Evolutionary conservation across 331 rosid species (phyloP).

Genomic region (Telfairia occidentalis): DNA sequence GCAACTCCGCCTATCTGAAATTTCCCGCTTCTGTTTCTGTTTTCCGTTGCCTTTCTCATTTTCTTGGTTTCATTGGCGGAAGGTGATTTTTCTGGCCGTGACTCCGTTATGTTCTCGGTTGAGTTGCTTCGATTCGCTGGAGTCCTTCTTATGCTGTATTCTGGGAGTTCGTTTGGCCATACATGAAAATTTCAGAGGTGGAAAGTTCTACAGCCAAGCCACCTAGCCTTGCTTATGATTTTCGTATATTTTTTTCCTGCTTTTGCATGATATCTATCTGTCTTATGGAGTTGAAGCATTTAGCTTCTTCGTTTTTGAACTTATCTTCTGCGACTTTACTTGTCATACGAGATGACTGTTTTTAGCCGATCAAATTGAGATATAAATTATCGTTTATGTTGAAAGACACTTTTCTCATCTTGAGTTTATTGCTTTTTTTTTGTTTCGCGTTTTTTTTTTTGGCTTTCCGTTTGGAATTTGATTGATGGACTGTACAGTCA

Average conservation of each 20-base stretch:
- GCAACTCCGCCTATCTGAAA: constrained; percentile 1
- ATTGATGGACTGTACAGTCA: neutral
- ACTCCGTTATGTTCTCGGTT: neutral
- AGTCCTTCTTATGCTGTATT: neutral
- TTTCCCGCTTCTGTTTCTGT: neutral
- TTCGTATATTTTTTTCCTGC: neutral
- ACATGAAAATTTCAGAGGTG: neutral
- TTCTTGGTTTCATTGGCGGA: neutral
- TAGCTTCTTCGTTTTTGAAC: neutral
- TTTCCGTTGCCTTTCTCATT: neutral
- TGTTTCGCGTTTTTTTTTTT: neutral
- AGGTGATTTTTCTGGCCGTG: neutral
- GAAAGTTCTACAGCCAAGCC: neutral
- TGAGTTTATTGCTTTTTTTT: neutral
- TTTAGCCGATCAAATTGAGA: neutral
- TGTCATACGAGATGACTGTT: neutral
- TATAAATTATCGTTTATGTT: neutral
- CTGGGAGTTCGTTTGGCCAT: constrained; percentile 5
- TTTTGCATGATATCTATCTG: neutral
- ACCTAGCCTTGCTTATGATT: neutral
- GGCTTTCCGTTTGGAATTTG: neutral
- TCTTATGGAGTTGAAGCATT: neutral
- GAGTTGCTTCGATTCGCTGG: neutral
- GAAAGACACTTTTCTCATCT: neutral
- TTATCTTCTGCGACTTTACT: neutral